Evolutionary conservation across 2,329 filamentous ascomycete genomes (phyloP).

Genomic region (Stemphylium lycopersici): DNA sequence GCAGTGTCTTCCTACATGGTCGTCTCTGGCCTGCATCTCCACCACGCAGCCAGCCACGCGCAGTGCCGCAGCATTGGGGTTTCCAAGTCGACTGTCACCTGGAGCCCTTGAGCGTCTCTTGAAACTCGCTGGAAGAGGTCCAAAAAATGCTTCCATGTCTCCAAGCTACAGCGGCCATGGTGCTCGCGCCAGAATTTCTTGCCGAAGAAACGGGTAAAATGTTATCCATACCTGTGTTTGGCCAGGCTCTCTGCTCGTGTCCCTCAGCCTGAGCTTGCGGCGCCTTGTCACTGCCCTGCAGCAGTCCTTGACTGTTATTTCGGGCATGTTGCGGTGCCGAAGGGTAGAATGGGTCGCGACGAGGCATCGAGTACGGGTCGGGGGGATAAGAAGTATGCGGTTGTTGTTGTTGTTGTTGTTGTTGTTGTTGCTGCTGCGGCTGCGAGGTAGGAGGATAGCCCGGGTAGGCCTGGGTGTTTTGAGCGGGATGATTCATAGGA

Average conservation of each 20-base stretch:
- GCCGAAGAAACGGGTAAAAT: constrained; percentile 3
- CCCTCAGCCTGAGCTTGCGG: constrained; percentile 39
- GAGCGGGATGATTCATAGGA: constrained; percentile 55
- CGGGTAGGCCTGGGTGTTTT: constrained; percentile 33
- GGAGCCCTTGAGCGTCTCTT: neutral
- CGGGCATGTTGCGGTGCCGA: constrained; percentile 44
- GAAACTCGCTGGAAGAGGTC: neutral
- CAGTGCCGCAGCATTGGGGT: constrained; percentile 15
- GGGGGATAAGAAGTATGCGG: constrained; percentile 53
- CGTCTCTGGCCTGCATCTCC: constrained; percentile 10
- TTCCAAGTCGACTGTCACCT: neutral
- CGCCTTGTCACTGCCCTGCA: constrained; percentile 38
- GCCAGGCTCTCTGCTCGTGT: constrained; percentile 44
- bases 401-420: constrained; percentile 39
- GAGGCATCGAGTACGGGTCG: constrained; percentile 55
- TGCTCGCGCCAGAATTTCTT: neutral
- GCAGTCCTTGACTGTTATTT: constrained; percentile 50
- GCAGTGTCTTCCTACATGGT: constrained; percentile 11
- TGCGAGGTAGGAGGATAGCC: constrained; percentile 44
- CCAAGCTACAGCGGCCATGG: neutral
- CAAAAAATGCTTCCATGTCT: constrained; percentile 2
- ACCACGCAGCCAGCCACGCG: constrained; percentile 22
- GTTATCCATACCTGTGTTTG: constrained; percentile 45
- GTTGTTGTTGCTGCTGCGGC: constrained; percentile 47
- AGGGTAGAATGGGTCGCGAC: constrained; percentile 56